phyloP scores from a whole-genome alignment of 176 grass and related monocot species.

The Aegilops bicornis region DNA sequence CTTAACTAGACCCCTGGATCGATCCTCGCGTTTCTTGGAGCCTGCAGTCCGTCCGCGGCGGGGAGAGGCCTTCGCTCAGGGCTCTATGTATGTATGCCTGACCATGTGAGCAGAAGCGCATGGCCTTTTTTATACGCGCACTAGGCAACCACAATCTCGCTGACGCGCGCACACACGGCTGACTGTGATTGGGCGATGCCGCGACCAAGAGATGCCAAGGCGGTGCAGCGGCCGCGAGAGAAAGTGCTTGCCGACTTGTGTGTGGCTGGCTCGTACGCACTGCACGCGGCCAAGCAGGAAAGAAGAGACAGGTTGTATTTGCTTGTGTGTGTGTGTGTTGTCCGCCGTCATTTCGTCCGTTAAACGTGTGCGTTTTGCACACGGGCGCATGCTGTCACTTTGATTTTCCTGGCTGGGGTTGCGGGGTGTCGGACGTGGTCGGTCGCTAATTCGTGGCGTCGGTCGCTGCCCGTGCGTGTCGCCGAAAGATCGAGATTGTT shows the following conservation, averaged over 20 bases:
- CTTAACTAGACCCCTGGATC: not conserved
- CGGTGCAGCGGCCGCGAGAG: not conserved
- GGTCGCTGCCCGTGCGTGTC: not conserved
- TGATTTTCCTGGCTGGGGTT: not conserved
- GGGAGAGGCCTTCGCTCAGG: not conserved
- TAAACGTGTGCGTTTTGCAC: not conserved
- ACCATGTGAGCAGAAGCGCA: not conserved
- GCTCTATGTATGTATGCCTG: too few species aligned
- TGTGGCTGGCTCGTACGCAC: too few species aligned
- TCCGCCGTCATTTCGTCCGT: not conserved
- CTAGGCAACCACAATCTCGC: not conserved
- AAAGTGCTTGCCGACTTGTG: not conserved
- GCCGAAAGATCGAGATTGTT: not conserved
- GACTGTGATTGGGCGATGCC: not conserved
- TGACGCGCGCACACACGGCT: not conserved
- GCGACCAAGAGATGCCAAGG: not conserved
- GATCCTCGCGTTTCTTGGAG: not conserved
- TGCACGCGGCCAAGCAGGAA: not conserved
- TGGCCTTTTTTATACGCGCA: not conserved
- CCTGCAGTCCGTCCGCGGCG: not conserved
- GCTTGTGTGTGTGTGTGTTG: not conserved
- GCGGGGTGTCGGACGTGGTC: too few species aligned
- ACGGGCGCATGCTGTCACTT: not conserved
- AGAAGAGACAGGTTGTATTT: not conserved
- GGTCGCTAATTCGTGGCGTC: not conserved